Conservation (phyloP, 2,329 filamentous ascomycete species). For the Pseudogymnoascus verrucosus region DNA sequence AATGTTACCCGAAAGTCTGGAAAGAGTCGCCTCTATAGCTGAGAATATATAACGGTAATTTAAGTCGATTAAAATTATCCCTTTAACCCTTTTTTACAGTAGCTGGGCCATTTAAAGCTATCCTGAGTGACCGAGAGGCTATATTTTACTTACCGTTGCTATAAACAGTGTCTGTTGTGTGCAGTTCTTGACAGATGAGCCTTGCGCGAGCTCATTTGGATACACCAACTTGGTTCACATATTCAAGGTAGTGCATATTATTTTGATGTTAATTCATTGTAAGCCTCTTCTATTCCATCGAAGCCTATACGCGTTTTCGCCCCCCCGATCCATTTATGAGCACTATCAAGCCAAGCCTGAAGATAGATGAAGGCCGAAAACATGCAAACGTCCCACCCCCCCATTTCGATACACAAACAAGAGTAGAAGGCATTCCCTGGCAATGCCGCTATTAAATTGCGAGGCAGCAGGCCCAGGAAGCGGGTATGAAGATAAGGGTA, state of each 20-base stretch:
- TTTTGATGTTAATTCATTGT: constrained; percentile 8
- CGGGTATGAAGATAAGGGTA: constrained; percentile 9
- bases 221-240: background rate
- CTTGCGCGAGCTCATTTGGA: background rate
- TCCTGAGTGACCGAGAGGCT: background rate
- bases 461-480: constrained; percentile 6
- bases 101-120: background rate
- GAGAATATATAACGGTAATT: background rate
- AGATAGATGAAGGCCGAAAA: constrained; percentile 8
- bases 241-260: background rate
- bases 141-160: background rate
- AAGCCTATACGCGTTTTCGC: constrained; percentile 7
- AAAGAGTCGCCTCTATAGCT: background rate
- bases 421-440: constrained; percentile 7
- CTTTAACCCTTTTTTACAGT: background rate
- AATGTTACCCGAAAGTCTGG: background rate
- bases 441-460: constrained; percentile 7
- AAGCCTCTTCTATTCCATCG: constrained; percentile 8
- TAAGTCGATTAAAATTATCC: background rate
- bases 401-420: constrained; percentile 8
- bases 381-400: constrained; percentile 7
- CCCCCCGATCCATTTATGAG: constrained; percentile 7
- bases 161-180: background rate
- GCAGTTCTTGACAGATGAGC: background rate
- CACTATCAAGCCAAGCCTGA: constrained; percentile 5